These are phyloP conservation scores for Plasmodium cynomolgi DNA, from an alignment of 169 alveolate species.

Conservation along the genomic window DNA sequence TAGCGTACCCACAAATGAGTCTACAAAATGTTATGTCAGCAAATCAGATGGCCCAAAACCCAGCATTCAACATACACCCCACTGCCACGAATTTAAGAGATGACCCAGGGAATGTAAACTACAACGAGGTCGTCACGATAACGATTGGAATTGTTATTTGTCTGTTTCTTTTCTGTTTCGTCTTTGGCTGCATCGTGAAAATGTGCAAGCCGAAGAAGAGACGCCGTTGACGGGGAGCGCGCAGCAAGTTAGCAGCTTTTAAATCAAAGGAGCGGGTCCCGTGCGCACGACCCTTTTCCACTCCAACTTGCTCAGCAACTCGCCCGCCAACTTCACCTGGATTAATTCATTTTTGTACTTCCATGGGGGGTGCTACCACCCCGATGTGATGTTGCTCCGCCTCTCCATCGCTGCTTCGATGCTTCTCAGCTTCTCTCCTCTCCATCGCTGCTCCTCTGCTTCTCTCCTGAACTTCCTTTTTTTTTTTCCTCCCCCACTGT, in stretches of 20 bases:
- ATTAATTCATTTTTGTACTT: not conserved
- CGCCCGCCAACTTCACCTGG: too few species aligned
- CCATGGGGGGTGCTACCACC: not conserved
- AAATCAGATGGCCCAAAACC: slow-evolving; percentile 52
- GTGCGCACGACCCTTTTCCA: not conserved
- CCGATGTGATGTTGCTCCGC: not conserved
- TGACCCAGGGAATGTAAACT: slow-evolving; percentile 65
- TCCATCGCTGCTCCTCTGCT: too few species aligned
- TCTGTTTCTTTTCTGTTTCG: slow-evolving; percentile 56
- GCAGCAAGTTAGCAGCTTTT: not conserved
- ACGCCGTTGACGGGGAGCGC: not conserved
- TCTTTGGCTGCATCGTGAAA: slow-evolving; percentile 39
- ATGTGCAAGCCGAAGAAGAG: slow-evolving; percentile 51
- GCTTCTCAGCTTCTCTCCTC: too few species aligned
- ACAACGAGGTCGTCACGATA: slow-evolving; percentile 41
- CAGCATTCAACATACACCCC: slow-evolving; percentile 61
- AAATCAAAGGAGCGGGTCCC: not conserved
- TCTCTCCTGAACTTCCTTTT: too few species aligned
- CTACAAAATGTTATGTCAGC: slow-evolving; percentile 21
- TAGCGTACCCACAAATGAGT: slow-evolving; percentile 8
- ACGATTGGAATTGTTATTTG: slow-evolving; percentile 48
- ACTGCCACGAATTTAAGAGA: slow-evolving; percentile 46
- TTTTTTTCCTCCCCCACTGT: not conserved
- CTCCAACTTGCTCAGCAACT: too few species aligned
- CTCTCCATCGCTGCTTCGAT: too few species aligned